These are phyloP conservation scores for Cucumis variabilis DNA, from an alignment of 331 rosid genomes.

Conservation along the genomic window DNA sequence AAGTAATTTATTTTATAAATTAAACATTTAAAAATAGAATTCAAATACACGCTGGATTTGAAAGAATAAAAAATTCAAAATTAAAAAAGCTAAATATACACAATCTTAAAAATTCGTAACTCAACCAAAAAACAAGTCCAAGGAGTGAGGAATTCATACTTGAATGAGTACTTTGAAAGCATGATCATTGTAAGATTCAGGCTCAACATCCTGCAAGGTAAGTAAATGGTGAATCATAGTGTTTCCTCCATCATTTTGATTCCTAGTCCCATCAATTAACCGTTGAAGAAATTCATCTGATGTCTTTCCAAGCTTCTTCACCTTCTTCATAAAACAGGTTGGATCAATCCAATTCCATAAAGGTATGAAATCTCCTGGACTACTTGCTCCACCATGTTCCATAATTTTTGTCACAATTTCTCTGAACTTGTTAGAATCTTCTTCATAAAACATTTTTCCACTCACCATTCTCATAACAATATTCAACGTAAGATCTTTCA, in stretches of 20 bases:
- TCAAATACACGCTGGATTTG: too few relatives aligned
- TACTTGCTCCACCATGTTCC: conserved; percentile 14
- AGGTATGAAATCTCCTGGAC: conserved; percentile 38
- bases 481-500: conserved; percentile 55
- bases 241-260: neutral
- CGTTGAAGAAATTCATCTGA: conserved; percentile 42
- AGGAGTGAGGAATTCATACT: neutral
- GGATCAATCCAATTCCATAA: conserved; percentile 44
- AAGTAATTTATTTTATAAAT: too few relatives aligned
- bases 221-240: conserved; percentile 54
- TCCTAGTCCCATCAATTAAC: conserved; percentile 44
- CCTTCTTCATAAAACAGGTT: conserved; percentile 29
- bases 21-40: too few relatives aligned
- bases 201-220: conserved; percentile 44
- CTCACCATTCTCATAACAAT: conserved; percentile 58
- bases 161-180: conserved; percentile 49
- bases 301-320: conserved; percentile 28
- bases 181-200: conserved; percentile 52
- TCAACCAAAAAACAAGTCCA: too few relatives aligned
- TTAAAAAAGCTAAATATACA: too few relatives aligned
- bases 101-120: too few relatives aligned
- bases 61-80: too few relatives aligned
- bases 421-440: conserved; percentile 22
- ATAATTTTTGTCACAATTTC: neutral
- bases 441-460: conserved; percentile 44